Evolutionary conservation across 805 yeast species (phyloP).

Genomic region (Suhomyces faveliae): DNA sequence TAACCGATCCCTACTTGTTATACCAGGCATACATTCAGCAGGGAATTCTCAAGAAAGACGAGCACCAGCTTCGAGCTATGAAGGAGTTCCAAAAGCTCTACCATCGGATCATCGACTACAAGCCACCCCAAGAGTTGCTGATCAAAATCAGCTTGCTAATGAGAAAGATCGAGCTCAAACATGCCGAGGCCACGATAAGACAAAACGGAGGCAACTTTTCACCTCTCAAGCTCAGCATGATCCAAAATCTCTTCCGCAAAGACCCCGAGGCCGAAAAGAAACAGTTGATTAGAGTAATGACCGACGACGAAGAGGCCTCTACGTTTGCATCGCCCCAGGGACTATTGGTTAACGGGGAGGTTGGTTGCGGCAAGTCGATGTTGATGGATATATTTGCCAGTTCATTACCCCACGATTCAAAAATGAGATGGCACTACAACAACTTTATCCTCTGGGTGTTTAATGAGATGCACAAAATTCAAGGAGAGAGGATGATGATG

Average conservation of each 20-base stretch:
- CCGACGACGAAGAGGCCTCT: slow-evolving; percentile 60
- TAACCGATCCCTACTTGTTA: slow-evolving; percentile 63
- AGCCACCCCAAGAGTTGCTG: slow-evolving; percentile 49
- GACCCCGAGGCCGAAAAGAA: slow-evolving; percentile 30
- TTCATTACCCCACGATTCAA: slow-evolving; percentile 59
- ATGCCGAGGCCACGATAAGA: slow-evolving; percentile 21
- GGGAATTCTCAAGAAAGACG: slow-evolving; percentile 55
- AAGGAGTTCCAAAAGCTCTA: slow-evolving; percentile 62
- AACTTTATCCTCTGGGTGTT: slow-evolving; percentile 70
- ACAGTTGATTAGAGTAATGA: slow-evolving; percentile 49
- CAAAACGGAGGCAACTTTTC: slow-evolving; percentile 9
- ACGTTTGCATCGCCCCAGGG: slow-evolving; percentile 64
- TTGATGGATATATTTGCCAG: slow-evolving; percentile 69
- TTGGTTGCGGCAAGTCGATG: slow-evolving; percentile 76
- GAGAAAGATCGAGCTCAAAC: slow-evolving; percentile 32
- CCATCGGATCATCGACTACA: slow-evolving; percentile 55
- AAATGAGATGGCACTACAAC: slow-evolving; percentile 69
- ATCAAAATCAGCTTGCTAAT: slow-evolving; percentile 43
- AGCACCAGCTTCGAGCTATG: slow-evolving; percentile 59
- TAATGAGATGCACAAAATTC: slow-evolving; percentile 56
- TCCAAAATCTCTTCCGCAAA: slow-evolving; percentile 25
- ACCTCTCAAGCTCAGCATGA: slow-evolving; percentile 13
- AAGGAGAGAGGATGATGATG: slow-evolving; percentile 41
- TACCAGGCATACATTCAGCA: slow-evolving; percentile 53
- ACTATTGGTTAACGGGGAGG: slow-evolving; percentile 59